Evolutionary conservation across 1,284 basidiomycete genomes (phyloP).

Genomic region (Sporisorium sorghi): DNA sequence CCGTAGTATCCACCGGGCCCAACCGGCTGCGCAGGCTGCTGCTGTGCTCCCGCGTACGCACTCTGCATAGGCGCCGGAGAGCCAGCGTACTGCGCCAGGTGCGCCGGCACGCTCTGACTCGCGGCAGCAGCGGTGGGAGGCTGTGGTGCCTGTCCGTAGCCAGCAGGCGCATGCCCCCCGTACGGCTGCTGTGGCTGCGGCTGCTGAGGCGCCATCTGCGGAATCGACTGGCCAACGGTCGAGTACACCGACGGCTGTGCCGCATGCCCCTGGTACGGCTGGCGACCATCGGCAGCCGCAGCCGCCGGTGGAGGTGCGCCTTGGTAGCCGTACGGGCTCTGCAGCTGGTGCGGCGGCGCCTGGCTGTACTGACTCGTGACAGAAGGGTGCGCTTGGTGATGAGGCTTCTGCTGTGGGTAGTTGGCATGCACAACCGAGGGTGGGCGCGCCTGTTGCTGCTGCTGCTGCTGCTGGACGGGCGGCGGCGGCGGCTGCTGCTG

Average conservation of each 20-base stretch:
- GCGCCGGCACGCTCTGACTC: conserved; percentile 45
- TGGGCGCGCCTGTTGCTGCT: conserved; percentile 40
- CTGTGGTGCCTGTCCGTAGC: conserved; percentile 30
- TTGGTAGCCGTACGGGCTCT: conserved; percentile 39
- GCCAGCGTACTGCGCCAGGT: conserved; percentile 34
- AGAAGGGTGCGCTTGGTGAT: conserved; percentile 55
- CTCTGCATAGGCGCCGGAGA: conserved; percentile 30
- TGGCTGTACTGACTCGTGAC: conserved; percentile 57
- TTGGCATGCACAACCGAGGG: conserved; percentile 45
- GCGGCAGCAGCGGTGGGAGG: conserved; percentile 22
- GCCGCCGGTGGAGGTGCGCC: conserved; percentile 28
- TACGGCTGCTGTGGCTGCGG: conserved; percentile 36
- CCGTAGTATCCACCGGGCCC: conserved; percentile 45
- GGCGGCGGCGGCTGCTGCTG: conserved; percentile 68
- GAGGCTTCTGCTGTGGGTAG: conserved; percentile 32
- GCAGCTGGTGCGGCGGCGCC: conserved; percentile 25
- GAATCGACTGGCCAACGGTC: conserved; percentile 29
- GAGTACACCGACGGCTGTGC: conserved; percentile 46
- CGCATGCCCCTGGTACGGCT: conserved; percentile 32
- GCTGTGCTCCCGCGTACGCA: conserved; percentile 10
- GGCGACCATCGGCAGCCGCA: conserved; percentile 19
- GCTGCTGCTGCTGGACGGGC: too few relatives aligned
- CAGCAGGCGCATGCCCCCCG: conserved; percentile 25
- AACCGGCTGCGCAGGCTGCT: conserved; percentile 54
- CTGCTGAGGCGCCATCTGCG: conserved; percentile 31